These are phyloP conservation scores for Clohesyomyces aquaticus DNA, from an alignment of 495 filamentous ascomycete species.

Conservation along the genomic window DNA sequence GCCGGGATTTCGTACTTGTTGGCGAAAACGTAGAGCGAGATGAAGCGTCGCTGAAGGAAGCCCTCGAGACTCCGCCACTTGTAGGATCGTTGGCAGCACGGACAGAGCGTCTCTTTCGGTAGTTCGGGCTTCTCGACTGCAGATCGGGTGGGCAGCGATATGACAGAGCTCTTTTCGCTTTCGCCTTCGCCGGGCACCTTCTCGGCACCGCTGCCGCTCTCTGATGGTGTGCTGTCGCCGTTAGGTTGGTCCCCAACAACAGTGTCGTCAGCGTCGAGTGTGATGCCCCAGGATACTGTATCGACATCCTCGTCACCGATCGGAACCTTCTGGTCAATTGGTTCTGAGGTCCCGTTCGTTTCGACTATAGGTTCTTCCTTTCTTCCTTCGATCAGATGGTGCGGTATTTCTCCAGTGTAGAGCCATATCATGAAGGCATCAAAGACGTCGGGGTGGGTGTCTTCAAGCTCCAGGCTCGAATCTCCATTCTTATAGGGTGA, in stretches of 20 bases:
- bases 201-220: slow-evolving; percentile 15
- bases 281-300: slow-evolving; percentile 28
- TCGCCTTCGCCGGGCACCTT: slow-evolving; percentile 30
- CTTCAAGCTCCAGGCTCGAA: slow-evolving; percentile 23
- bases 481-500: slow-evolving; percentile 31
- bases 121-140: slow-evolving; percentile 18
- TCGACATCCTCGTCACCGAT: slow-evolving; percentile 23
- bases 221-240: slow-evolving; percentile 4
- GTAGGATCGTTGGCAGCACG: slow-evolving; percentile 28
- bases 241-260: slow-evolving; percentile 7
- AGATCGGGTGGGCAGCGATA: neutral
- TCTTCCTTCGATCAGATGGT: slow-evolving; percentile 30
- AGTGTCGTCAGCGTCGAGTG: slow-evolving; percentile 26
- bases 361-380: slow-evolving; percentile 6
- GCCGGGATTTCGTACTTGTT: slow-evolving; percentile 32
- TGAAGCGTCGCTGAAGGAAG: slow-evolving; percentile 34
- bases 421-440: slow-evolving; percentile 36
- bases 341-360: neutral
- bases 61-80: slow-evolving; percentile 33
- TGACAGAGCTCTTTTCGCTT: slow-evolving; percentile 29
- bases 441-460: slow-evolving; percentile 29
- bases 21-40: slow-evolving; percentile 33
- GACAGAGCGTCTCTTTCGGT: slow-evolving; percentile 30
- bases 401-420: slow-evolving; percentile 30
- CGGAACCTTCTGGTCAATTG: slow-evolving; percentile 18